Evolutionary conservation across 345 rosid species (phyloP), one percentile per base, ranked within the genome.

Genomic region (Syzygium aromaticum): DNA sequence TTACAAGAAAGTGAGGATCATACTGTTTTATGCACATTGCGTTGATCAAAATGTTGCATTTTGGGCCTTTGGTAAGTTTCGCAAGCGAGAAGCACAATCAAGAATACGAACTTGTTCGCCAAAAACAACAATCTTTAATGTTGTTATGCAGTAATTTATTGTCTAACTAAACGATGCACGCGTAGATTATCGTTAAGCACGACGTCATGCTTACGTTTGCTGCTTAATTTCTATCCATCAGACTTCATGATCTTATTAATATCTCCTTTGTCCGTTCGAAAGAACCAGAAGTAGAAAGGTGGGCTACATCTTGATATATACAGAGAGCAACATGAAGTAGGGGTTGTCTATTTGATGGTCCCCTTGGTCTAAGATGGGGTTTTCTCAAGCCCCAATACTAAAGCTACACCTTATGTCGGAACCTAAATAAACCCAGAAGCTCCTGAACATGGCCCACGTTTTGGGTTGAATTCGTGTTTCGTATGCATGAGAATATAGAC

Each of bases 11-110:
- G 49, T 0, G 7, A 73, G 80, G 19, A 19, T 19, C 13, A 19
- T 38, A 73, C 0, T 33, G 0, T 19, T 38, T 6, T 33, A 73
- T 9, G 80, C 6, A 73, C 7, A 19, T 33, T 0, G 0, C 4
- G 0, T 21, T 11, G 5, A 67, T 67, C 80, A 19, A 17, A 33
- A 11, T 9, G 0, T 33, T 21, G 33, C 3, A 19, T 33, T 17
- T 10, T 0, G 0, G 0, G 43, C 38, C 11, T 73, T 25, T 5
- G 0, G 14, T 33, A 73, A 33, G 13, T 33, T 33, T 33, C 0
- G 0, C 5, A 3, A 2, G 2, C 43, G 2, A 73, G 3, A 33
- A 73, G 14, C 46, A 33, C 13, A 8, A 17, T 33, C 12, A 33
- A 73, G 7, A 19, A 33, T 33, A 67, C 7, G 3, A 17, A 73